Evolutionary conservation across 2,329 filamentous ascomycete species (phyloP).

Genomic region (Cladophialophora exuberans): DNA sequence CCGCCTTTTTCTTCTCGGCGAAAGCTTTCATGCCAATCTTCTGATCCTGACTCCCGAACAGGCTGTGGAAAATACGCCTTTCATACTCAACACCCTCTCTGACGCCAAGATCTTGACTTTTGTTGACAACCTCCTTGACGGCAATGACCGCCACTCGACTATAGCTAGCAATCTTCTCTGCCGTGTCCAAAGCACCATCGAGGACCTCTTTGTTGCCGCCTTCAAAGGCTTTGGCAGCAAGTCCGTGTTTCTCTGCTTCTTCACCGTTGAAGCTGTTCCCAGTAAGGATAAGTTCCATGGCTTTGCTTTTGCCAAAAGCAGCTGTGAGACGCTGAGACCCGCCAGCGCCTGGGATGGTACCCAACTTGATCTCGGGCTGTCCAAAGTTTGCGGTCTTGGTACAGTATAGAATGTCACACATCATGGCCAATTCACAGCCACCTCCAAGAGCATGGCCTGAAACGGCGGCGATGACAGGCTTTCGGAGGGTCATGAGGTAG

Average conservation of each 20-base stretch:
- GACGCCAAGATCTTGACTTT: slow-evolving; percentile 89
- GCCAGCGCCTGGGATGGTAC: slow-evolving; percentile 87
- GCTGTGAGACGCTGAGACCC: slow-evolving; percentile 86
- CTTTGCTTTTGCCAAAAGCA: slow-evolving; percentile 79
- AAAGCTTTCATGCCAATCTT: slow-evolving; percentile 98
- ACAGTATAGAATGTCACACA: slow-evolving; percentile 95
- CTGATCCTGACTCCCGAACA: slow-evolving; percentile 95
- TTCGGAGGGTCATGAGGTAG: slow-evolving; percentile 80
- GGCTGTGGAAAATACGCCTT: slow-evolving; percentile 84
- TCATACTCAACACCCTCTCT: slow-evolving; percentile 94
- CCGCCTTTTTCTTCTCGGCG: slow-evolving; percentile 88
- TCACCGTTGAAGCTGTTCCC: slow-evolving; percentile 80
- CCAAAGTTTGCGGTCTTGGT: slow-evolving; percentile 85
- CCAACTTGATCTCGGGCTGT: slow-evolving; percentile 95
- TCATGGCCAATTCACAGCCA: slow-evolving; percentile 95
- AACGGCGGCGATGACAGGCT: slow-evolving; percentile 90
- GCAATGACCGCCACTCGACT: slow-evolving; percentile 85
- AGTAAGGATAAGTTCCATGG: slow-evolving; percentile 90
- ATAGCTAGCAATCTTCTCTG: slow-evolving; percentile 85
- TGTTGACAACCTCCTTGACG: slow-evolving; percentile 97
- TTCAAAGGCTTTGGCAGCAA: slow-evolving; percentile 81
- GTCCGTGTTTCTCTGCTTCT: slow-evolving; percentile 86
- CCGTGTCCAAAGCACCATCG: slow-evolving; percentile 77
- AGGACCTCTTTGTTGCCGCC: slow-evolving; percentile 77
- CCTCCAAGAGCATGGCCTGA: slow-evolving; percentile 93